Percentiles rank a stretch among this genome's conserved stretches.
phyloP scores from a whole-genome alignment of 345 rosid species.

The Rhizophora apiculata region DNA sequence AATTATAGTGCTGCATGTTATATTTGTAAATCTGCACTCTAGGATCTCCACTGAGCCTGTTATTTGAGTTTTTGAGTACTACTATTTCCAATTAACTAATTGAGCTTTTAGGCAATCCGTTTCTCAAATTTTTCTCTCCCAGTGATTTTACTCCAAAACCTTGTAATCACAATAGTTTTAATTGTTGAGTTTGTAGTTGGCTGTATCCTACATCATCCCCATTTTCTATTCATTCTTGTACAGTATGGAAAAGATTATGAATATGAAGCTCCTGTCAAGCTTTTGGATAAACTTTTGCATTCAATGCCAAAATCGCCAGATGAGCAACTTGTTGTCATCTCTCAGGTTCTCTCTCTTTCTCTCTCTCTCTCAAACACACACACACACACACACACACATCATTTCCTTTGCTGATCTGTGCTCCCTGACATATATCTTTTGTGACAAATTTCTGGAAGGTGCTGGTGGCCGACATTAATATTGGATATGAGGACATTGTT shows the following conservation, averaged over 20 bases:
- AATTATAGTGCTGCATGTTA: neutral
- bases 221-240: slow-evolving; percentile 3
- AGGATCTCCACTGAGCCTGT: too few species aligned
- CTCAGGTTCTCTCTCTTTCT: slow-evolving; percentile 53
- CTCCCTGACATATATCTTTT: neutral
- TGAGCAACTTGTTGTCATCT: slow-evolving; percentile 89
- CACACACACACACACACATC: too few species aligned
- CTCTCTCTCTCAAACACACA: neutral
- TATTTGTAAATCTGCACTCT: too few species aligned
- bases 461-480: slow-evolving; percentile 92
- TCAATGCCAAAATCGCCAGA: slow-evolving; percentile 85
- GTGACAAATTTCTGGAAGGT: slow-evolving; percentile 43
- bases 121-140: neutral
- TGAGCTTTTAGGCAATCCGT: neutral
- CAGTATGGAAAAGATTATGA: slow-evolving; percentile 98
- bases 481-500: slow-evolving; percentile 93
- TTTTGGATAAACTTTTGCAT: slow-evolving; percentile 86
- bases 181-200: neutral
- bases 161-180: neutral
- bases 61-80: neutral
- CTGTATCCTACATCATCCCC: neutral
- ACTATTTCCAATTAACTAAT: neutral
- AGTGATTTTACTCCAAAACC: neutral
- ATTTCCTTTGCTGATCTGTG: neutral
- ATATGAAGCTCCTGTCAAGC: slow-evolving; percentile 92